Evolutionary conservation across 805 yeast genomes (phyloP).

Genomic region (Wickerhamiella occidentalis): DNA sequence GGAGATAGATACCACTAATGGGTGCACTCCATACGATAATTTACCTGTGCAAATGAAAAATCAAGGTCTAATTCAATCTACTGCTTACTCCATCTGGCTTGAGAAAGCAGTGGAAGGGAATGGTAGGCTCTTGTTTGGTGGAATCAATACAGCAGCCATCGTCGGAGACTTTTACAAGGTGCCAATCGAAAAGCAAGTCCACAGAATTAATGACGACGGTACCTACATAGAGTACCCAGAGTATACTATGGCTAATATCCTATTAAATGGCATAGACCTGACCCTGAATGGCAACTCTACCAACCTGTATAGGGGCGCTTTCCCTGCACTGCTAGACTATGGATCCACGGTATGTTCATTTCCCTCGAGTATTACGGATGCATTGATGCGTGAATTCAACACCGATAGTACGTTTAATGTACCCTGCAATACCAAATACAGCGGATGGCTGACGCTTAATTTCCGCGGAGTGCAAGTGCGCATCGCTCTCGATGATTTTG

Average conservation of each 20-base stretch:
- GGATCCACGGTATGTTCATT: conserved; percentile 8
- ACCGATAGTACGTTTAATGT: neutral
- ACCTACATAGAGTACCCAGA: neutral
- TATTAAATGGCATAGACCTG: neutral
- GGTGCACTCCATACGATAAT: conserved; percentile 8
- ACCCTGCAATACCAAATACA: neutral
- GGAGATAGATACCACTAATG: neutral
- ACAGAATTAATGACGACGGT: neutral
- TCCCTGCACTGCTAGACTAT: neutral
- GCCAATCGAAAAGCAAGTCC: neutral
- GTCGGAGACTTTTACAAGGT: neutral
- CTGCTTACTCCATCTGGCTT: conserved; percentile 5
- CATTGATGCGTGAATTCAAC: neutral
- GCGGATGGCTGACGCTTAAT: neutral
- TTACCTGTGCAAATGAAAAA: neutral
- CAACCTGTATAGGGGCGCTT: neutral
- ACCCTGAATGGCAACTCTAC: neutral
- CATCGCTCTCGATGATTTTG: neutral
- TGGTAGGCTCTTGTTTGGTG: conserved; percentile 5
- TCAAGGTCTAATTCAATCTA: neutral
- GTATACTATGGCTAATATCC: neutral
- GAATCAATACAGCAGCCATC: neutral
- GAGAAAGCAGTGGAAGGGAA: neutral
- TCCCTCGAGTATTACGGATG: neutral
- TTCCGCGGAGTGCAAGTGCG: conserved; percentile 1